Conservation (phyloP, 352 stramenopile genomes). For the Globisporangium spiculum region DNA sequence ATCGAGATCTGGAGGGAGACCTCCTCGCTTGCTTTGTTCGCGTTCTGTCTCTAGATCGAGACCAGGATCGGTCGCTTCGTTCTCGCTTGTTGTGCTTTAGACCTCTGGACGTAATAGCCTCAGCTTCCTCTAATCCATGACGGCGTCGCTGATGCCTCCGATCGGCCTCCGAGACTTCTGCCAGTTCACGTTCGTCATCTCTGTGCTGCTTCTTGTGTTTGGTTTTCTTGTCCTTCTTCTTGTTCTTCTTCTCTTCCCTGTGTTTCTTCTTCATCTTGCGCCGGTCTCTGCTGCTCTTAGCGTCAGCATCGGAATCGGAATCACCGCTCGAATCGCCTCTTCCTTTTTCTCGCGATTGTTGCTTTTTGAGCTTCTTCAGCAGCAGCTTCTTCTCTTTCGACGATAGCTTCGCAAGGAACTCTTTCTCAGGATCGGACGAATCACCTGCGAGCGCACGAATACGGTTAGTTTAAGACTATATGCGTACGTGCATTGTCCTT, state of each 20-base stretch:
- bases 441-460: conserved; percentile 16
- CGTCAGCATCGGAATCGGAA: conserved; percentile 20
- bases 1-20: conserved; percentile 3
- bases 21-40: conserved; percentile 2
- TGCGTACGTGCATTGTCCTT: not conserved
- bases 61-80: not conserved
- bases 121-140: not conserved
- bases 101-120: not conserved
- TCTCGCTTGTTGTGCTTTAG: not conserved
- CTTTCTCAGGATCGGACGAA: conserved; percentile 35
- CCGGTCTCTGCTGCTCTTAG: conserved; percentile 12
- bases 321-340: conserved; percentile 19
- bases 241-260: conserved; percentile 19
- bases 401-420: conserved; percentile 54
- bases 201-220: conserved; percentile 2
- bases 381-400: conserved; percentile 62
- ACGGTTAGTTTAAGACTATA: not conserved
- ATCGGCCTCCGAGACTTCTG: not conserved
- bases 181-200: not conserved
- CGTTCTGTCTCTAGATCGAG: not conserved
- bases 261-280: conserved; percentile 22
- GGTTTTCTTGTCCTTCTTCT: conserved; percentile 9
- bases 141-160: not conserved
- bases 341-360: conserved; percentile 12
- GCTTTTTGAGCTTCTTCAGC: conserved; percentile 56